These are phyloP conservation scores for Arthrinium phaeospermum DNA, from an alignment of 2,329 filamentous ascomycete genomes.

Conservation along the genomic window DNA sequence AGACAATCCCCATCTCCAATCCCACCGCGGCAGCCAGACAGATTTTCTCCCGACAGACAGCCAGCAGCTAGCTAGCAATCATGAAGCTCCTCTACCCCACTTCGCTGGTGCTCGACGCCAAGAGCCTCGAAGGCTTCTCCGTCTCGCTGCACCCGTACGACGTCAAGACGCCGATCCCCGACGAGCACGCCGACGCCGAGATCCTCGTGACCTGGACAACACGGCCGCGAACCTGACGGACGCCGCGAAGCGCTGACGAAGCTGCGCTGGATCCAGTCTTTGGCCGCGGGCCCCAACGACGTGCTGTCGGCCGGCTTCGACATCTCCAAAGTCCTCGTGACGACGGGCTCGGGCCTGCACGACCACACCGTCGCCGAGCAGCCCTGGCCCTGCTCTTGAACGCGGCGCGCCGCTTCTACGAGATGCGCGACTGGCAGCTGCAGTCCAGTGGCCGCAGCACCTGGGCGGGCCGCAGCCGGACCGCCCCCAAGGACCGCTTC, in stretches of 20 bases:
- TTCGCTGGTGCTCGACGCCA: slow-evolving; percentile 61
- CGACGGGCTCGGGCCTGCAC: slow-evolving; percentile 68
- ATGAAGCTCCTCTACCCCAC: slow-evolving; percentile 74
- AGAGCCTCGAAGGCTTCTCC: slow-evolving; percentile 63
- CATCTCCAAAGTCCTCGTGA: slow-evolving; percentile 51
- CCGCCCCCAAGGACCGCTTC: slow-evolving; percentile 61
- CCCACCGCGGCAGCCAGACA: not conserved
- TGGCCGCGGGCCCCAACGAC: slow-evolving; percentile 70
- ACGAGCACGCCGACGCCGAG: slow-evolving; percentile 63
- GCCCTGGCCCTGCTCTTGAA: slow-evolving; percentile 62
- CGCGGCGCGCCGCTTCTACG: slow-evolving; percentile 62
- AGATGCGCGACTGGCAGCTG: slow-evolving; percentile 67
- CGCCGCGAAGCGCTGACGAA: slow-evolving; percentile 60
- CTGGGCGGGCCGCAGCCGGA: slow-evolving; percentile 67
- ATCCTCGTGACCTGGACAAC: slow-evolving; percentile 69
- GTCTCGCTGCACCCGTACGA: slow-evolving; percentile 65
- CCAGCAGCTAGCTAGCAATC: slow-evolving; percentile 24
- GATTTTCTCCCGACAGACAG: not conserved
- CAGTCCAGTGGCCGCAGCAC: slow-evolving; percentile 64
- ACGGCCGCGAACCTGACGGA: slow-evolving; percentile 62
- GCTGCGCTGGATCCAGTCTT: slow-evolving; percentile 69
- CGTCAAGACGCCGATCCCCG: slow-evolving; percentile 60
- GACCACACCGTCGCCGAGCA: slow-evolving; percentile 71
- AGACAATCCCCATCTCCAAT: not conserved
- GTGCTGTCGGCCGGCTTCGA: slow-evolving; percentile 67